A percentile compares a stretch with the other conserved stretches of the same genome.
phyloP scores from a whole-genome alignment of 208 protist genomes.

The Trypanosomatidae sp. region DNA sequence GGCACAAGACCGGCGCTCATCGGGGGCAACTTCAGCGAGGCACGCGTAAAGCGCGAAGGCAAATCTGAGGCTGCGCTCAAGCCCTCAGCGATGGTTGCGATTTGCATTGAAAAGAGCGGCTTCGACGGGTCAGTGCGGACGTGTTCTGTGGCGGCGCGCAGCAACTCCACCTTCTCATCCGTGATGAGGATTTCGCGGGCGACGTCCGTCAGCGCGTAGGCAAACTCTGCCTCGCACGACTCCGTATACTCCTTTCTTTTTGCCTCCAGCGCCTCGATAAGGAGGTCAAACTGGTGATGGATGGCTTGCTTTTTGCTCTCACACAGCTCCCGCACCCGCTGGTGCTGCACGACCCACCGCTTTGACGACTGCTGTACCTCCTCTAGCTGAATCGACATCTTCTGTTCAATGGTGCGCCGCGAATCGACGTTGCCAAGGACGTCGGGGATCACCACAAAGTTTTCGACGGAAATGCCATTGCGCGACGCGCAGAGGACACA shows the following conservation, averaged over 20 bases:
- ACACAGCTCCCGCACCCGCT: slow-evolving; percentile 63
- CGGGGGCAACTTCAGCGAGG: slow-evolving; percentile 43
- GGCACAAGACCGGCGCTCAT: slow-evolving; percentile 53
- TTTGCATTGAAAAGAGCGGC: slow-evolving; percentile 84
- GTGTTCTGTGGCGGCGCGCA: slow-evolving; percentile 71
- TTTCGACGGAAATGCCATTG: slow-evolving; percentile 26
- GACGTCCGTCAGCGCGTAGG: slow-evolving; percentile 57
- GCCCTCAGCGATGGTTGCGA: slow-evolving; percentile 81
- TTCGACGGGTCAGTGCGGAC: slow-evolving; percentile 46
- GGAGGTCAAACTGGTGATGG: slow-evolving; percentile 76
- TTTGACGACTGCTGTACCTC: slow-evolving; percentile 46
- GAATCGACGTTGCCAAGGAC: slow-evolving; percentile 66
- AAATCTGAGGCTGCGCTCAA: slow-evolving; percentile 45
- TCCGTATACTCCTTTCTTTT: slow-evolving; percentile 79
- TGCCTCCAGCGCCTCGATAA: slow-evolving; percentile 63
- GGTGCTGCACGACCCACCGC: slow-evolving; percentile 76
- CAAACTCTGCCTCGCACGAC: slow-evolving; percentile 70
- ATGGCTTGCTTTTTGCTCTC: slow-evolving; percentile 70
- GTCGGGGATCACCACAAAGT: slow-evolving; percentile 77
- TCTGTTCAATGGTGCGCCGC: slow-evolving; percentile 56
- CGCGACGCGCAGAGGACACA: slow-evolving; percentile 76
- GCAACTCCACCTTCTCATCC: slow-evolving; percentile 77
- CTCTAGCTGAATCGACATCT: slow-evolving; percentile 57
- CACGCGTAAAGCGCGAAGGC: slow-evolving; percentile 47
- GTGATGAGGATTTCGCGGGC: slow-evolving; percentile 73